Evolutionary conservation across 805 yeast genomes (phyloP).

Genomic region (Teunomyces barrocoloradensis): DNA sequence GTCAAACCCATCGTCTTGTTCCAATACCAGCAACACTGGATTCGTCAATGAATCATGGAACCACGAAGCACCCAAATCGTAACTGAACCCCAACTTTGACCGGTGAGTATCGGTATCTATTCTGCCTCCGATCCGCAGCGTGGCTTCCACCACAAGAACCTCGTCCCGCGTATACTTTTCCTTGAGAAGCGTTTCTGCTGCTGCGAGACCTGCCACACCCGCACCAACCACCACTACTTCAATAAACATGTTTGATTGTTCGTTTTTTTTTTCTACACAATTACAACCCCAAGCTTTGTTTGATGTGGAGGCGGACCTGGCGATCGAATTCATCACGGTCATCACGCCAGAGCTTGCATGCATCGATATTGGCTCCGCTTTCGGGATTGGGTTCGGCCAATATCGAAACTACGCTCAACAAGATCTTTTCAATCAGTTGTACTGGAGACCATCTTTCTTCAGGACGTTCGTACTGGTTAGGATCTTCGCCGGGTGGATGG

Average conservation of each 20-base stretch:
- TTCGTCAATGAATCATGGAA: slow-evolving; percentile 79
- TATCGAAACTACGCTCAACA: slow-evolving; percentile 92
- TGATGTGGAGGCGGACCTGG: slow-evolving; percentile 65
- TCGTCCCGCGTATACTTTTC: slow-evolving; percentile 12
- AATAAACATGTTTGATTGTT: neutral
- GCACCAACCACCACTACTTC: slow-evolving; percentile 19
- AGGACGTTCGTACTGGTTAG: slow-evolving; percentile 90
- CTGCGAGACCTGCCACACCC: slow-evolving; percentile 24
- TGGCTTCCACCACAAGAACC: slow-evolving; percentile 24
- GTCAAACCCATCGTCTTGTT: slow-evolving; percentile 15
- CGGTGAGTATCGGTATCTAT: slow-evolving; percentile 16
- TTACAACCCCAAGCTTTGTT: slow-evolving; percentile 67
- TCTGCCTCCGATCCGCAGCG: slow-evolving; percentile 22
- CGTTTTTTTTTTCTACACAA: no score
- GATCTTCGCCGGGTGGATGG: slow-evolving; percentile 97
- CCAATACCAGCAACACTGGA: slow-evolving; percentile 30
- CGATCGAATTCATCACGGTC: slow-evolving; percentile 64
- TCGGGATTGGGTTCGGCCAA: slow-evolving; percentile 95
- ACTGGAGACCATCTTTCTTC: slow-evolving; percentile 98
- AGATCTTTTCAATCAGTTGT: slow-evolving; percentile 94
- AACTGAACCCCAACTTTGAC: slow-evolving; percentile 25
- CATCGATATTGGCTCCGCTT: slow-evolving; percentile 87
- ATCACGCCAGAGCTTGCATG: slow-evolving; percentile 88
- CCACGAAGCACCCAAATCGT: slow-evolving; percentile 92
- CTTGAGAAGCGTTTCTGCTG: slow-evolving; percentile 24